Evolutionary conservation across 768 basidiomycete genomes (phyloP).

Genomic region (Lactarius tabidus): DNA sequence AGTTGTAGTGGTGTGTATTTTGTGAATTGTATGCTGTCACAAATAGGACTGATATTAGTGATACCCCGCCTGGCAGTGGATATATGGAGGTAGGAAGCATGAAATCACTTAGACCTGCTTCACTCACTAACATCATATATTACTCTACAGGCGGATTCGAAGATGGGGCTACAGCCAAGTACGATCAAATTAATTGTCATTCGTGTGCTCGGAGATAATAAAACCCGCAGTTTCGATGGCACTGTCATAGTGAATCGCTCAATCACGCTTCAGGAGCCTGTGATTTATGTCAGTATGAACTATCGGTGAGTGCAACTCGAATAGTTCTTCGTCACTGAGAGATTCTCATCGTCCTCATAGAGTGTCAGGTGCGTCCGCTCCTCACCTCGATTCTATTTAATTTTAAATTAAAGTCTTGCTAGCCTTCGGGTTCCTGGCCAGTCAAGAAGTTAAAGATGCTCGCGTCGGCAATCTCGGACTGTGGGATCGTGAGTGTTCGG

Average conservation of each 20-base stretch:
- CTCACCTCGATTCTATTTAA: neutral
- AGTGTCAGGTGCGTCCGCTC: slow-evolving; percentile 5
- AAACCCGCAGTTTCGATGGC: slow-evolving; percentile 4
- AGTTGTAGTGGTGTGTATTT: slow-evolving; percentile 27
- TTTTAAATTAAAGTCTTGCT: neutral
- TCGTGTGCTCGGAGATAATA: neutral
- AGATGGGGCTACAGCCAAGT: neutral
- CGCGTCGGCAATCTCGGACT: slow-evolving; percentile 60
- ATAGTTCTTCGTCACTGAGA: neutral
- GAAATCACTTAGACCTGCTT: neutral
- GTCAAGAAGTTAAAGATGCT: slow-evolving; percentile 48
- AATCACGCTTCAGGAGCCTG: too few species aligned
- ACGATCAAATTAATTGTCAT: neutral
- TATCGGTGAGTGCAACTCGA: too few species aligned
- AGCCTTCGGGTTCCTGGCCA: slow-evolving; percentile 49
- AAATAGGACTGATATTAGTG: neutral
- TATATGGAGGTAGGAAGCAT: slow-evolving; percentile 24
- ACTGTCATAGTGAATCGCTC: too few species aligned
- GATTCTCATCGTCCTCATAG: neutral
- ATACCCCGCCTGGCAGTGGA: slow-evolving; percentile 21
- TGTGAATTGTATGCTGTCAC: neutral
- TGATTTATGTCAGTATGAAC: too few species aligned
- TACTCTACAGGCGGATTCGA: slow-evolving; percentile 3
- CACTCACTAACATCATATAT: neutral
- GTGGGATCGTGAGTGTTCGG: slow-evolving; percentile 48